Conservation (phyloP, 2,329 filamentous ascomycete species). For the Ilyonectria sp. region DNA sequence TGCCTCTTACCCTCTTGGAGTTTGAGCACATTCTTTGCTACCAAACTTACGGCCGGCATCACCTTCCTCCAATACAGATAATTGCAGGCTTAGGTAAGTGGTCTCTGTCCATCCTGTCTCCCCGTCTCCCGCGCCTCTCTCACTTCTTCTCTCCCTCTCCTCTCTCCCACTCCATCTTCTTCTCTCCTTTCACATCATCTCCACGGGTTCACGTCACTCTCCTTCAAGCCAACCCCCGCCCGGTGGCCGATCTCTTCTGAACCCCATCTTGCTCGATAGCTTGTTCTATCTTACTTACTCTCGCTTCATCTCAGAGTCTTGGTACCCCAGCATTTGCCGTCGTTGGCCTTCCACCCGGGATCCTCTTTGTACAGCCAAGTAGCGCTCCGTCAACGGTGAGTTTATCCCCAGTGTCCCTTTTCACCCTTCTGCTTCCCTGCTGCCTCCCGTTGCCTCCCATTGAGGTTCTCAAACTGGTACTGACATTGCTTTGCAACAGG, state of each 20-base stretch:
- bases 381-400: conserved; percentile 50
- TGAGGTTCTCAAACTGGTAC: conserved; percentile 1
- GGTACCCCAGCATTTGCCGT: conserved; percentile 63
- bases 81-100: conserved; percentile 44
- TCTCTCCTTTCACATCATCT: conserved; percentile 65
- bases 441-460: neutral
- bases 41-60: conserved; percentile 15
- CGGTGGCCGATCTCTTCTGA: conserved; percentile 51
- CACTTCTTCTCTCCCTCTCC: conserved; percentile 28
- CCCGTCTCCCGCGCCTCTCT: conserved; percentile 15
- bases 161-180: conserved; percentile 38
- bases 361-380: conserved; percentile 49
- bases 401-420: neutral
- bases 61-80: conserved; percentile 28
- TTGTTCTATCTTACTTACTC: conserved; percentile 72
- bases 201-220: conserved; percentile 60
- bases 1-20: conserved; percentile 23
- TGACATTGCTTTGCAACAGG: conserved; percentile 29
- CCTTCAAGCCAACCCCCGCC: conserved; percentile 52
- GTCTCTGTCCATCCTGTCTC: conserved; percentile 19
- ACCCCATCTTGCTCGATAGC: conserved; percentile 72
- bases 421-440: too few relatives aligned
- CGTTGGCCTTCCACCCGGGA: conserved; percentile 49
- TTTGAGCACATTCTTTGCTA: conserved; percentile 15
- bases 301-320: conserved; percentile 70